phyloP scores from a whole-genome alignment of 352 stramenopile genomes.

The Phytophthora hibernalis region DNA sequence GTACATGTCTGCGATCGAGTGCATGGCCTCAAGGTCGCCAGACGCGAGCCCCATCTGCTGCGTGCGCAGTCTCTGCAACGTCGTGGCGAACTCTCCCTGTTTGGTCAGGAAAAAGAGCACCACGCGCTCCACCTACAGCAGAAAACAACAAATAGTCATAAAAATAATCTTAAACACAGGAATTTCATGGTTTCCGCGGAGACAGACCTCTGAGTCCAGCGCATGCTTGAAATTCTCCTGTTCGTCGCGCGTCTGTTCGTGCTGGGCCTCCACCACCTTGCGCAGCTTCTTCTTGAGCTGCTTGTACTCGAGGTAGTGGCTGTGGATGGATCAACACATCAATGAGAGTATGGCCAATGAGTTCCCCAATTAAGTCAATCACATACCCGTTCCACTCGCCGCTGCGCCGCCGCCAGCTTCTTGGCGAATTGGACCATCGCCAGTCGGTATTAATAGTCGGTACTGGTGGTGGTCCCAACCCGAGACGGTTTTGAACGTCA shows the following conservation, averaged over 20 bases:
- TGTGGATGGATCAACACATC: constrained; percentile 21
- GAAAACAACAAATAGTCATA: neutral
- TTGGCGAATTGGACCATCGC: constrained; percentile 87
- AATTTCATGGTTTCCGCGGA: neutral
- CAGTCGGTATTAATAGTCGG: neutral
- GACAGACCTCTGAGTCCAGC: constrained; percentile 65
- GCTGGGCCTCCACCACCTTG: constrained; percentile 60
- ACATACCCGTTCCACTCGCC: constrained; percentile 77
- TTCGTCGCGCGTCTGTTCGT: constrained; percentile 48
- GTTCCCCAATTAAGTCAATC: neutral
- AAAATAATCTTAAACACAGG: neutral
- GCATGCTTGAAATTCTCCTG: constrained; percentile 79
- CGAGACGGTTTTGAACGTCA: constrained; percentile 9
- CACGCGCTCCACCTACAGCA: constrained; percentile 63
- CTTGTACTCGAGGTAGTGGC: constrained; percentile 92
- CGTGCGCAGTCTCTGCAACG: constrained; percentile 56
- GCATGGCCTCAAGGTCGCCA: constrained; percentile 73
- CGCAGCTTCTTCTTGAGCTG: constrained; percentile 91
- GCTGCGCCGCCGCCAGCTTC: constrained; percentile 76
- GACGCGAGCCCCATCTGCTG: constrained; percentile 52
- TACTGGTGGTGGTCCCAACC: constrained; percentile 6
- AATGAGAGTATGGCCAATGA: neutral
- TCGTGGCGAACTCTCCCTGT: constrained; percentile 84
- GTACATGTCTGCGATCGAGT: constrained; percentile 67
- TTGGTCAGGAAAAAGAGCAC: constrained; percentile 89